Percentiles rank a stretch among this genome's conserved stretches.
Evolutionary conservation across 2,329 filamentous ascomycete genomes (phyloP).

Genomic region (Penicillium digitatum): DNA sequence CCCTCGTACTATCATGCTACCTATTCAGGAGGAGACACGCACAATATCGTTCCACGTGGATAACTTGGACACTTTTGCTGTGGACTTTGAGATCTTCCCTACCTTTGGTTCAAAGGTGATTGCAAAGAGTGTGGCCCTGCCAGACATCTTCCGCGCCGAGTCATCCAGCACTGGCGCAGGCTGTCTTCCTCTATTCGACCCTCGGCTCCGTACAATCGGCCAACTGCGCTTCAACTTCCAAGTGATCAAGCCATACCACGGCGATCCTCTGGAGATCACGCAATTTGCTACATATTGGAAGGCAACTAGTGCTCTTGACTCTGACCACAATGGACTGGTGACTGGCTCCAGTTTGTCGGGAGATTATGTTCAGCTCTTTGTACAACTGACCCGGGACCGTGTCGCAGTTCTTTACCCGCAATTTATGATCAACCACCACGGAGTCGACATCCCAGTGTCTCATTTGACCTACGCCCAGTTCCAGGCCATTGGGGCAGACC

Average conservation of each 20-base stretch:
- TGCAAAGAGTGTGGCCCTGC: conserved; percentile 87
- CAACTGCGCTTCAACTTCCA: conserved; percentile 92
- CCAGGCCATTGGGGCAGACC: conserved; percentile 43
- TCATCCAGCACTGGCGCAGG: conserved; percentile 73
- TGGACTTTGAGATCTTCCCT: conserved; percentile 96
- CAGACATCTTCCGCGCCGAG: conserved; percentile 74
- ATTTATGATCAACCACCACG: conserved; percentile 73
- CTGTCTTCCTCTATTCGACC: conserved; percentile 87
- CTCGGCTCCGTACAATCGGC: conserved; percentile 83
- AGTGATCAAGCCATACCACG: conserved; percentile 92
- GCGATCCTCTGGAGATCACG: conserved; percentile 89
- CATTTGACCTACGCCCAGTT: conserved; percentile 66
- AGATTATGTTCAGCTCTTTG: conserved; percentile 88
- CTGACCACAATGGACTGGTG: conserved; percentile 78
- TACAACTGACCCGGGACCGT: conserved; percentile 85
- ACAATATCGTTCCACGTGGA: conserved; percentile 95
- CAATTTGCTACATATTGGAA: conserved; percentile 99
- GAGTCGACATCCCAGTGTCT: conserved; percentile 76
- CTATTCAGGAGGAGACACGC: conserved; percentile 92
- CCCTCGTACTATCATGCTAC: conserved; percentile 89
- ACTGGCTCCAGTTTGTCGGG: conserved; percentile 93
- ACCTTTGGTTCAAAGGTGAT: conserved; percentile 98
- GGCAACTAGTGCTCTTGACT: conserved; percentile 87
- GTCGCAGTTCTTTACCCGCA: conserved; percentile 81
- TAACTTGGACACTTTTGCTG: conserved; percentile 82